Base-by-base conservation (phyloP, 805 yeast species). In the Torulaspora gathmanii region DNA sequence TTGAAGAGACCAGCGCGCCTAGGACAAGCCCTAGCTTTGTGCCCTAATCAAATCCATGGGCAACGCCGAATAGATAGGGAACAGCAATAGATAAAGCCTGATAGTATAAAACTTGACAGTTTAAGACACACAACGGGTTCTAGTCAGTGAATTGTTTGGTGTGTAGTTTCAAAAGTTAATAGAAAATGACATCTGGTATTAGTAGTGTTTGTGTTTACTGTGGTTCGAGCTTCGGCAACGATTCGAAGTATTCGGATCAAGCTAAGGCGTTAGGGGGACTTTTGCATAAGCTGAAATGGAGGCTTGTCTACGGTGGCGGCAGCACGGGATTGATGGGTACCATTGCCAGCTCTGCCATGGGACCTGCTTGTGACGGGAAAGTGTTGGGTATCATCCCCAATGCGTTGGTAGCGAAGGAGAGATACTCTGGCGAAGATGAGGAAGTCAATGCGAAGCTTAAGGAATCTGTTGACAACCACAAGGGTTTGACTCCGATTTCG, bases 361-460 rank as follows among this genome's bases (percentile, higher is more conserved):
- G 65, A 2, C 56, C 58, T 39, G 73, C 61, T 22, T 44, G 50
- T 13, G 63, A 61, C 23, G 89, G 87, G 3, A 75, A 78, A 47
- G 95, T 86, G 29, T 88, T 84, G 55, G 96, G 95, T 5, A 76
- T 87, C 54, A 87, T 88, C 46, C 95, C 95, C n/a, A 78, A 77
- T 54, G 95, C 95, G 0, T 70, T 88, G 53, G 84, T 87, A 46
- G 69, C 80, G 6, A 77, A 82, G 52, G 95, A 87, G 63, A 73
- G 91, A 52, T 68, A 69, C n/a, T 69, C 68, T 16, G 70, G 69
- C 22, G 50, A 57, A 9, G 60, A 61, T 36, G 65, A 61, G 12
- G 67, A 62, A 16, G 66, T 76, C 49, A 80, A 80, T 58, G 69
- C 70, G 12, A 70, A 71, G 50, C 62, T 80, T 40, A 71, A 74